These are phyloP conservation scores for Shiraia sp. DNA, from an alignment of 2,329 filamentous ascomycete species.

Conservation along the genomic window DNA sequence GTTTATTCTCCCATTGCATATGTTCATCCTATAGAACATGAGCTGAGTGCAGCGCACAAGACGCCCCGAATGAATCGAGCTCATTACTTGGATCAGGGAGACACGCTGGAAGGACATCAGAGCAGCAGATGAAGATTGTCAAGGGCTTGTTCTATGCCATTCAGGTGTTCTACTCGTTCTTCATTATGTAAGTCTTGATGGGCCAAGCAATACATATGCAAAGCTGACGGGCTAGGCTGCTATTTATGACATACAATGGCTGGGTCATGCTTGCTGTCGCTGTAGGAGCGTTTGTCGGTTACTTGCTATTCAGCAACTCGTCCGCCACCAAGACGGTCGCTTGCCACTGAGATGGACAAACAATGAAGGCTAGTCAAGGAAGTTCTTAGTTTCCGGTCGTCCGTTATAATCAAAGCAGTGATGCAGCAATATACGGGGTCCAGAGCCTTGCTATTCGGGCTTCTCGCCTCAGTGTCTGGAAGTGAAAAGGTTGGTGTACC, in stretches of 20 bases:
- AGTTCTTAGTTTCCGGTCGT: too few species aligned
- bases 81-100: slow-evolving; percentile 78
- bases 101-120: slow-evolving; percentile 56
- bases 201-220: not conserved
- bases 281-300: slow-evolving; percentile 86
- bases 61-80: slow-evolving; percentile 56
- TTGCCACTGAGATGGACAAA: slow-evolving; percentile 72
- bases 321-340: slow-evolving; percentile 82
- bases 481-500: too few species aligned
- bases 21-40: slow-evolving; percentile 19
- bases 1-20: slow-evolving; percentile 8
- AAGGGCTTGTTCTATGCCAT: slow-evolving; percentile 85
- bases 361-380: too few species aligned
- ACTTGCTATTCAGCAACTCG: slow-evolving; percentile 73
- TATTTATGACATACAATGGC: slow-evolving; percentile 99
- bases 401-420: too few species aligned
- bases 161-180: slow-evolving; percentile 98
- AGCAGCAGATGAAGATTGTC: slow-evolving; percentile 72
- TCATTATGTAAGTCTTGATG: slow-evolving; percentile 85
- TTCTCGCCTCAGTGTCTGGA: too few species aligned
- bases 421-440: too few species aligned
- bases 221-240: slow-evolving; percentile 65
- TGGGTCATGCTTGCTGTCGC: slow-evolving; percentile 95
- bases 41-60: slow-evolving; percentile 37
- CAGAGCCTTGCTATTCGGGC: too few species aligned